Conservation (phyloP, 2,329 filamentous ascomycete species). For the Alternaria sp. region DNA sequence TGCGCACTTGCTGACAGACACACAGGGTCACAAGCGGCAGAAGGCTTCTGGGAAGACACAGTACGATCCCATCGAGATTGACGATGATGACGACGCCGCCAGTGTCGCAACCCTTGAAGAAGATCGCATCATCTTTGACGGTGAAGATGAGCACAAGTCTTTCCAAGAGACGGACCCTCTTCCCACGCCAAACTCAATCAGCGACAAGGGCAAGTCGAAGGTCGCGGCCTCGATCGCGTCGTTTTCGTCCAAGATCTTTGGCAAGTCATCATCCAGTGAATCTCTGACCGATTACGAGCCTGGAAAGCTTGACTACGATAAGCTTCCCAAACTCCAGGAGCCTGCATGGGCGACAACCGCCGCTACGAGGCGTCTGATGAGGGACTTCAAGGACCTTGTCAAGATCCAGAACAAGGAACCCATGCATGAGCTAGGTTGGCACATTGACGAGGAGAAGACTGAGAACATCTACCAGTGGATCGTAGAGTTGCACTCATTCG, state of each 20-base stretch:
- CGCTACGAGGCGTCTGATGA: conserved; percentile 68
- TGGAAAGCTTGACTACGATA: conserved; percentile 66
- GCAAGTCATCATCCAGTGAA: conserved; percentile 26
- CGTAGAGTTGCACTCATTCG: conserved; percentile 85
- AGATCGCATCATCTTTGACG: conserved; percentile 54
- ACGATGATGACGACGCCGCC: conserved; percentile 47
- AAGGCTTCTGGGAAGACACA: conserved; percentile 37
- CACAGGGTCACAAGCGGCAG: conserved; percentile 32
- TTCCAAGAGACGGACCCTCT: conserved; percentile 20
- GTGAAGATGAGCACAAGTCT: conserved; percentile 16
- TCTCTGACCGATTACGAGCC: conserved; percentile 69
- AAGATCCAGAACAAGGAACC: conserved; percentile 68
- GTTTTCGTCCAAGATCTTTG: conserved; percentile 27
- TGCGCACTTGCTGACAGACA: conserved; percentile 8
- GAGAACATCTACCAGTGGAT: conserved; percentile 90
- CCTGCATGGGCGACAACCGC: conserved; percentile 69
- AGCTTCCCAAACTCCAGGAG: conserved; percentile 68
- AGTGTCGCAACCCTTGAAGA: conserved; percentile 60
- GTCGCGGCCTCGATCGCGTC: conserved; percentile 26
- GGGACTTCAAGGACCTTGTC: conserved; percentile 69
- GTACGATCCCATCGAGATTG: conserved; percentile 49
- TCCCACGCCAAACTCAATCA: conserved; percentile 34
- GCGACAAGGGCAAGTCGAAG: conserved; percentile 37
- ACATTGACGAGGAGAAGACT: conserved; percentile 71
- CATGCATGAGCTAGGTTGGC: conserved; percentile 78